Percentiles rank a stretch among this genome's conserved stretches.
phyloP scores from a whole-genome alignment of 164 flowering plant genomes.

The Nelumbo lutea region DNA sequence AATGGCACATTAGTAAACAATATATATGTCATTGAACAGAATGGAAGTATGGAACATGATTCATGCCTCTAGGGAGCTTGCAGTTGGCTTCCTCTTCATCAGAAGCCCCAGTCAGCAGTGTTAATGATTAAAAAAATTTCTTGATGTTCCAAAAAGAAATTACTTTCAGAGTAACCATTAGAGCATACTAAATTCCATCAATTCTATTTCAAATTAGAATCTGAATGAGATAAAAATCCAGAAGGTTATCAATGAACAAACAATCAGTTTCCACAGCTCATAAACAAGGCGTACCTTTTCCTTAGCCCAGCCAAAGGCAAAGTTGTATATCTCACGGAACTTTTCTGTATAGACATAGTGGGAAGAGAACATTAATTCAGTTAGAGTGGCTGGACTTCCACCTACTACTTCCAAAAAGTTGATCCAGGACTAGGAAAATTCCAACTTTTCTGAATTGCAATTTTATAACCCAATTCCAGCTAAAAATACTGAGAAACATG shows the following conservation, averaged over 20 bases:
- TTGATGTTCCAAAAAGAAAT: too few species aligned
- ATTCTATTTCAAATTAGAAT: background rate
- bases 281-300: conserved; percentile 64
- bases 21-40: too few species aligned
- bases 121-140: too few species aligned
- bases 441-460: background rate
- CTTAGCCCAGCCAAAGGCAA: conserved; percentile 98
- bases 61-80: too few species aligned
- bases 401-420: background rate
- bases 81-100: too few species aligned
- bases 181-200: background rate
- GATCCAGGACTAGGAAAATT: background rate
- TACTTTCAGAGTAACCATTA: too few species aligned
- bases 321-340: conserved; percentile 91
- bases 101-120: too few species aligned
- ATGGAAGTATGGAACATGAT: too few species aligned
- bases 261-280: background rate
- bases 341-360: conserved; percentile 52
- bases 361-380: conserved; percentile 11
- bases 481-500: background rate
- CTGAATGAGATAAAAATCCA: background rate
- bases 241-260: background rate
- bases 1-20: too few species aligned
- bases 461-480: background rate
- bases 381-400: background rate